Base-by-base conservation (phyloP, 371 early-diverging fungal genomes). In the Circinella umbellata region DNA sequence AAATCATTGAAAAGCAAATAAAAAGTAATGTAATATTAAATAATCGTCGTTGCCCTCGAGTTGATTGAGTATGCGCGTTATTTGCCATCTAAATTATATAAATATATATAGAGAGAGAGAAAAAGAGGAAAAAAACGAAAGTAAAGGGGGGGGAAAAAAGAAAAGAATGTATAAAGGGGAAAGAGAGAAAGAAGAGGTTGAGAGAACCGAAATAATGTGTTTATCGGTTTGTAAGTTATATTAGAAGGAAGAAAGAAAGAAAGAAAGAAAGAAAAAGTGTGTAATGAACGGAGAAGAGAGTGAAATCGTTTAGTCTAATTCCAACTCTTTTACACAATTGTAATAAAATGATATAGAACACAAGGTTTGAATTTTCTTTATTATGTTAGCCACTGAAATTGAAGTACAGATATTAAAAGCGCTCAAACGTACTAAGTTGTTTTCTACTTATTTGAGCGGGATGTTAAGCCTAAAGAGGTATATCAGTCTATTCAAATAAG, bases 271-370 rank as follows among this genome's bases (percentile, higher is more conserved):
- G 18, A 27, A 27, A 51, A n/a, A 51, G 60, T 36, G 62, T 61
- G 34, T 42, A 61, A 61, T 61, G 62, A 46, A 61, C 62, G 62
- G 62, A 61, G 62, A 61, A 61, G 62, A 61, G 62, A 46, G 62
- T 18, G 62, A 46, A 39, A 46, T 15, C 62, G 46, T 61, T 27
- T 57, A 57, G 57, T 57, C 57, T 57, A 57, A 57, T 57, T 27
- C 57, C 27, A 18, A 34, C 51, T 57, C 34, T 18, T 57, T 20
- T 27, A 27, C 27, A 27, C 27, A 11, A 18, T 20, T 57, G 57
- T 8, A 57, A 57, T 27, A 42, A 11, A 42, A 42, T 9, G 3
- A 57, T 51, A 51, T 27, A 27, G 27, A 1, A n/a, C 57, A 57
- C 57, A 57, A 57, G 51, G 20, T n/a, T 57, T 57, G n/a, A 18